Evolutionary conservation across 1,284 basidiomycete genomes (phyloP), one percentile per base, ranked within the genome.

Genomic region (Trichosporon inkin): DNA sequence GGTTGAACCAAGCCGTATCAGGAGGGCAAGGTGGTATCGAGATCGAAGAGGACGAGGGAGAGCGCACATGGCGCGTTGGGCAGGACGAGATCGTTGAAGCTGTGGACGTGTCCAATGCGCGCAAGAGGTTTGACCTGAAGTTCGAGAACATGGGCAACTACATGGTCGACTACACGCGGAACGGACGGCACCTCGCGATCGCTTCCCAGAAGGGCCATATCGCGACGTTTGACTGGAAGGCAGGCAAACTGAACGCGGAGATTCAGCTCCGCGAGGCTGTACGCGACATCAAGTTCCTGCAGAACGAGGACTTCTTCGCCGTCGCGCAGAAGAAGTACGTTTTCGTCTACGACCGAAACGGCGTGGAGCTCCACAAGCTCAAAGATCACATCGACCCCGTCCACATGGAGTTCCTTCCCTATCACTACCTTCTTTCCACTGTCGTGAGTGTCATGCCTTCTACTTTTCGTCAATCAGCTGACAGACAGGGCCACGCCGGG

Each of bases 321-420:
- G 93, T 96, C 13, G 95, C 95, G 0, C 95, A 99, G 78, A 92
- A 92, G 77, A 92, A 94, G 82, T 92, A 96, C 73, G 89, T 89
- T 17, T 99, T 90, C 79, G 93, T 99, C 61, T 98, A 99, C 72
- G 96, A 99, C 78, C 84, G 87, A 51, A 86, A 92, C 67, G 95
- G 96, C 16, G 88, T 96, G 22, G 96, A 99, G 77, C 79, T 99
- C 24, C 95, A 99, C 63, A 78, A 78, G 62, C 68, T 80, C 70
- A 79, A 81, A 71, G 75, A 81, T 3, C 94, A 97, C 72, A 84
- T 96, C 60, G 95, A 98, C 73, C 90, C 92, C 1, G 90, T 90
- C 10, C 82, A 88, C 61, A 84, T 99, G 61, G 91, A 97, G 72
- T 99, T 92, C 74, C 81, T 99, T 10, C 93, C 92, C 0, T 98